A percentile compares a stretch with the other conserved stretches of the same genome.
Evolutionary conservation across 345 rosid species (phyloP).

Genomic region (Aquilaria sinensis): DNA sequence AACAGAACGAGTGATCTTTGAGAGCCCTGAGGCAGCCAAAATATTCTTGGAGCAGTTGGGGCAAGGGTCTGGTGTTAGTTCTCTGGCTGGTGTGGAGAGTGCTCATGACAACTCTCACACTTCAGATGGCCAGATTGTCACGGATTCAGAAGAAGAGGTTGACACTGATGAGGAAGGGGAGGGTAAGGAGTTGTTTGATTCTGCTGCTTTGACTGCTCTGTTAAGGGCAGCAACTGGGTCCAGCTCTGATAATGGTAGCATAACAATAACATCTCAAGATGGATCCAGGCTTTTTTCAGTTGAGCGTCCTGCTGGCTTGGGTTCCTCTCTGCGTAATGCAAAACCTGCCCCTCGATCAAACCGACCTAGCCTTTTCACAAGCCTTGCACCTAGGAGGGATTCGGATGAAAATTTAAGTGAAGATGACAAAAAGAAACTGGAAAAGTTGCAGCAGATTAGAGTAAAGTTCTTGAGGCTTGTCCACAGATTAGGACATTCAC

Average conservation of each 20-base stretch:
- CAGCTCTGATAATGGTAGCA: conserved; percentile 50
- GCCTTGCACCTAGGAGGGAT: conserved; percentile 38
- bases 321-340: conserved; percentile 65
- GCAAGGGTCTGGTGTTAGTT: conserved; percentile 44
- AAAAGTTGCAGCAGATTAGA: conserved; percentile 64
- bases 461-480: conserved; percentile 88
- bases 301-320: conserved; percentile 90
- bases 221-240: conserved; percentile 84
- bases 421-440: conserved; percentile 76
- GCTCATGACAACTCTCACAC: conserved; percentile 48
- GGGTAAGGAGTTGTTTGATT: conserved; percentile 81
- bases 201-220: conserved; percentile 87
- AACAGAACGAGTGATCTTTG: conserved; percentile 59
- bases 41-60: conserved; percentile 80
- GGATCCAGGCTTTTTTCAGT: conserved; percentile 90
- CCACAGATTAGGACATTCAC: conserved; percentile 64
- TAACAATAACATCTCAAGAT: conserved; percentile 73
- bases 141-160: conserved; percentile 86
- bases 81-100: conserved; percentile 48
- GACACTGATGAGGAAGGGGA: conserved; percentile 82
- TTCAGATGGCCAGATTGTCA: conserved; percentile 73
- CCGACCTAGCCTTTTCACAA: conserved; percentile 49
- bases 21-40: conserved; percentile 74
- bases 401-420: conserved; percentile 64
- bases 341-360: conserved; percentile 56